phyloP scores from a whole-genome alignment of 441 rosid genomes.

The Gossypium aridum region DNA sequence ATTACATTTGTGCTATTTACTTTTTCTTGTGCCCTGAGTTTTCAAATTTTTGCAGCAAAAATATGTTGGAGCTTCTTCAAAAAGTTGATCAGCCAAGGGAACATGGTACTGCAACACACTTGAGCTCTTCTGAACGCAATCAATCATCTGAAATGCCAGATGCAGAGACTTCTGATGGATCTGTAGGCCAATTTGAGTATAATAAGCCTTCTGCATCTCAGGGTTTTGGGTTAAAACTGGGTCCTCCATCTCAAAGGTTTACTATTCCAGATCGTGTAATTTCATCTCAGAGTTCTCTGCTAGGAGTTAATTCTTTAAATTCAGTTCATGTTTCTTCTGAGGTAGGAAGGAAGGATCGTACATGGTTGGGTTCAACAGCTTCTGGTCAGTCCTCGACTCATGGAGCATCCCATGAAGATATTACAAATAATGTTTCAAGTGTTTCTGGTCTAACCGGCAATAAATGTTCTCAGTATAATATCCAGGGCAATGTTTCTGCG shows the following conservation, averaged over 20 bases:
- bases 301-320: constrained; percentile 23
- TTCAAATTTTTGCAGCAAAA: constrained; percentile 42
- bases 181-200: constrained; percentile 37
- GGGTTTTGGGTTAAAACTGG: constrained; percentile 73
- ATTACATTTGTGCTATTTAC: neutral
- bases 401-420: constrained; percentile 33
- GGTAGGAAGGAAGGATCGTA: constrained; percentile 29
- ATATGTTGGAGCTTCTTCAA: constrained; percentile 78
- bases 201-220: constrained; percentile 53
- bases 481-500: constrained; percentile 25
- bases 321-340: constrained; percentile 26
- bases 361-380: constrained; percentile 38
- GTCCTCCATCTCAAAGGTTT: constrained; percentile 67
- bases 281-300: constrained; percentile 36
- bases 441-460: constrained; percentile 24
- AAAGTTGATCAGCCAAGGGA: constrained; percentile 68
- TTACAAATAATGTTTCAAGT: constrained; percentile 22
- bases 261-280: constrained; percentile 28
- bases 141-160: constrained; percentile 38
- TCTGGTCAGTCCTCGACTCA: constrained; percentile 36
- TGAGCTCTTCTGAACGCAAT: constrained; percentile 38
- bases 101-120: constrained; percentile 28
- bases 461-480: constrained; percentile 7
- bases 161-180: constrained; percentile 45
- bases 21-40: neutral